phyloP scores from a whole-genome alignment of 305 asterid genomes.

The Plantago lanceolata region DNA sequence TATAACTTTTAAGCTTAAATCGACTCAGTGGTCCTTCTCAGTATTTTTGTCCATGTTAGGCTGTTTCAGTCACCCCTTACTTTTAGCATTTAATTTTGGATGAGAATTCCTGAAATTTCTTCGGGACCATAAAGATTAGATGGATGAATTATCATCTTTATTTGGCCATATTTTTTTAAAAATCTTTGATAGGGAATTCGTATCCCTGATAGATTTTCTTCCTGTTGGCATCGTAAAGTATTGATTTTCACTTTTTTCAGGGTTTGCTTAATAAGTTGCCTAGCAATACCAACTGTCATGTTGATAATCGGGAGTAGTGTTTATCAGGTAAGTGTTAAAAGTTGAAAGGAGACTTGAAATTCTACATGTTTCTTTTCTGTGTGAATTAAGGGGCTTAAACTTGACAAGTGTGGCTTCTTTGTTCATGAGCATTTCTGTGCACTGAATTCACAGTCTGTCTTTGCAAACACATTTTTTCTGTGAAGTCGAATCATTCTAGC shows the following conservation, averaged over 20 bases:
- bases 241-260: not conserved
- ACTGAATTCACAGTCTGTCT: not conserved
- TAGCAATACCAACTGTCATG: not conserved
- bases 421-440: not conserved
- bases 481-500: not conserved
- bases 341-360: not conserved
- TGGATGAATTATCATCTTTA: not conserved
- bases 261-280: not conserved
- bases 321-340: too few relatives aligned
- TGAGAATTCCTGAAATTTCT: not conserved
- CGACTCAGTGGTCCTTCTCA: conserved; percentile 3
- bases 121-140: not conserved
- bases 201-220: not conserved
- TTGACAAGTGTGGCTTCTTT: conserved; percentile 2
- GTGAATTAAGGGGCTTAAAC: not conserved
- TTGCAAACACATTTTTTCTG: not conserved
- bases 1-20: not conserved
- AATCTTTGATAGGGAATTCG: not conserved
- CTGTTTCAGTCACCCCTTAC: conserved; percentile 1
- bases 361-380: not conserved
- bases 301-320: not conserved
- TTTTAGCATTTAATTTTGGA: conserved; percentile 1
- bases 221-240: not conserved
- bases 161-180: not conserved
- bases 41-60: not conserved